Conservation (phyloP, 1,284 basidiomycete genomes). For the Irpex lacteus region DNA sequence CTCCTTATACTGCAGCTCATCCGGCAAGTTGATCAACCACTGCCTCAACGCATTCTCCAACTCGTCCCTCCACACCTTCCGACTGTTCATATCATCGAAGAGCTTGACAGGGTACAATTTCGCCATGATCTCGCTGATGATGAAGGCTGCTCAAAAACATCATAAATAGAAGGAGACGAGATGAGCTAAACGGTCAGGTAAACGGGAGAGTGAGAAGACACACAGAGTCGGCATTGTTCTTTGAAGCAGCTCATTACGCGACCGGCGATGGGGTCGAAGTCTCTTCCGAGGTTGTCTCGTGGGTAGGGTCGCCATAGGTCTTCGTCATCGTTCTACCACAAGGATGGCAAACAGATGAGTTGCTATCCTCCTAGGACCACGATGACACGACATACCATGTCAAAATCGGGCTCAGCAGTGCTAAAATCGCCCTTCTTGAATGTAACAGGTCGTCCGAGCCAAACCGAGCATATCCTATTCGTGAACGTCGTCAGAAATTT, state of each 20-base stretch:
- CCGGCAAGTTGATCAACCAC: conserved; percentile 74
- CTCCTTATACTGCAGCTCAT: conserved; percentile 59
- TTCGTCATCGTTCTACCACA: conserved; percentile 53
- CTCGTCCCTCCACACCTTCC: conserved; percentile 41
- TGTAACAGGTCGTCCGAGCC: conserved; percentile 61
- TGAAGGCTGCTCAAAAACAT: conserved; percentile 41
- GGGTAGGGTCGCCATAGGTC: conserved; percentile 53
- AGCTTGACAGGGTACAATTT: conserved; percentile 73
- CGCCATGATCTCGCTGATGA: conserved; percentile 65
- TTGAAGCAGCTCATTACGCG: conserved; percentile 59
- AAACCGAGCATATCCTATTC: neutral
- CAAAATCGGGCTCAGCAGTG: conserved; percentile 59
- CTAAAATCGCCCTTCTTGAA: conserved; percentile 77
- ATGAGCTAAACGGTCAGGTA: neutral
- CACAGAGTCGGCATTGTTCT: conserved; percentile 59
- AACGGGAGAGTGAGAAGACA: conserved; percentile 18
- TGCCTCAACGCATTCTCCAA: conserved; percentile 72
- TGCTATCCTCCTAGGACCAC: too few species aligned
- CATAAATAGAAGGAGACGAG: neutral
- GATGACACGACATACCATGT: conserved; percentile 36
- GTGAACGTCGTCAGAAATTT: neutral
- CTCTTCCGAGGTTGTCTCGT: conserved; percentile 35
- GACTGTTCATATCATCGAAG: conserved; percentile 41
- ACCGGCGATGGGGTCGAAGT: conserved; percentile 44
- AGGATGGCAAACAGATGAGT: too few species aligned